Percentiles rank a stretch among this genome's conserved stretches.
Evolutionary conservation across 140 eudicot genomes (phyloP).

Genomic region (Anethum foeniculum): DNA sequence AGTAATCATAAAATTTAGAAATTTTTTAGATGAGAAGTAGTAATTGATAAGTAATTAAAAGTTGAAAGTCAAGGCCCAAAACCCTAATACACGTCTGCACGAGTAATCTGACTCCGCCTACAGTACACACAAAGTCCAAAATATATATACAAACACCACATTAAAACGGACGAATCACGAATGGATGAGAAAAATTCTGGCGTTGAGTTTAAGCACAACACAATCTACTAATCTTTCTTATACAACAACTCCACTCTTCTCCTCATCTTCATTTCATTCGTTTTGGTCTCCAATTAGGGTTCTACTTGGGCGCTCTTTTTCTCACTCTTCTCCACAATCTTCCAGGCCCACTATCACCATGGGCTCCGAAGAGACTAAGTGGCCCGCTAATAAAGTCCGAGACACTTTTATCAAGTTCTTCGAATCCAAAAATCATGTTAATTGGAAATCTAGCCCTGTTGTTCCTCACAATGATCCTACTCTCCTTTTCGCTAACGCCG

Average conservation of each 20-base stretch:
- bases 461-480: conserved; percentile 96
- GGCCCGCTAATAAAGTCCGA: conserved; percentile 79
- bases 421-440: conserved; percentile 41
- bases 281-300: background rate
- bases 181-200: conserved; percentile 9
- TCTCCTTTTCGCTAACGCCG: conserved; percentile 90
- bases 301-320: background rate
- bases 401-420: conserved; percentile 63
- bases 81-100: background rate
- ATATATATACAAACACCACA: background rate
- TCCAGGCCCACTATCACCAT: conserved; percentile 20
- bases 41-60: background rate
- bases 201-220: conserved; percentile 6
- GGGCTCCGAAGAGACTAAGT: conserved; percentile 55
- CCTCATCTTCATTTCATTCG: background rate
- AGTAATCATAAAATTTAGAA: too few relatives aligned
- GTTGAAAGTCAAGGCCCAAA: background rate
- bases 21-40: too few relatives aligned
- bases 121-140: background rate
- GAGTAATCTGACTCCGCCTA: too few relatives aligned
- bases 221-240: background rate
- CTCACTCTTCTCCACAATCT: background rate
- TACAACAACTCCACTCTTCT: background rate
- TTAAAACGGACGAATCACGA: background rate
- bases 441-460: conserved; percentile 92